Conservation (phyloP, 2,329 filamentous ascomycete species). For the Xenosphaeropsis pyriputrescens region DNA sequence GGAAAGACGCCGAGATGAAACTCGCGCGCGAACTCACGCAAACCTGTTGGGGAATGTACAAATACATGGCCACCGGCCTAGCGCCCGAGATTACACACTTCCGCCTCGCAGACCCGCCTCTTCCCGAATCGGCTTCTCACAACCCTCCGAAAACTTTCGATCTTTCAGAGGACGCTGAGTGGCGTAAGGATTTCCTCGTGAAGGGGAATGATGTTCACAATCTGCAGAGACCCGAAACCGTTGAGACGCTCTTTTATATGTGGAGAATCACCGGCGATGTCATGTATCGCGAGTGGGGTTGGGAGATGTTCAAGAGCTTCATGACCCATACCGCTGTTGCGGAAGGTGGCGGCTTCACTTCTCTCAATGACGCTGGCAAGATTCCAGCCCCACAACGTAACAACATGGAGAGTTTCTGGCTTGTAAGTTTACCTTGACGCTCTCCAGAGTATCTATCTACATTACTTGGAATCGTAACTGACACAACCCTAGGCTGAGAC, state of each 20-base stretch:
- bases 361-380: conserved; percentile 57
- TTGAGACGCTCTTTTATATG: conserved; percentile 97
- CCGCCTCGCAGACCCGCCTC: conserved; percentile 54
- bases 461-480: not conserved
- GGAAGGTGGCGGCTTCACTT: conserved; percentile 70
- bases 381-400: conserved; percentile 59
- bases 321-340: conserved; percentile 69
- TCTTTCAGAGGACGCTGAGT: conserved; percentile 37
- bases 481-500: conserved; percentile 60
- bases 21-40: conserved; percentile 86
- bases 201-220: conserved; percentile 81
- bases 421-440: conserved; percentile 39
- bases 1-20: conserved; percentile 75
- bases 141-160: conserved; percentile 29
- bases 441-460: conserved; percentile 1
- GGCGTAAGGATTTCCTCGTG: conserved; percentile 68
- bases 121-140: conserved; percentile 40
- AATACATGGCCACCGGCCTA: conserved; percentile 77
- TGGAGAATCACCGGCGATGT: conserved; percentile 90
- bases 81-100: conserved; percentile 93
- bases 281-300: conserved; percentile 89
- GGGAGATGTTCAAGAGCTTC: conserved; percentile 95
- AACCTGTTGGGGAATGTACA: conserved; percentile 97
- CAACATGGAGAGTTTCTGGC: conserved; percentile 99
- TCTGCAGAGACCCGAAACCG: conserved; percentile 85